Conservation (phyloP, 78 protist genomes). For the Parvularia atlantis region DNA sequence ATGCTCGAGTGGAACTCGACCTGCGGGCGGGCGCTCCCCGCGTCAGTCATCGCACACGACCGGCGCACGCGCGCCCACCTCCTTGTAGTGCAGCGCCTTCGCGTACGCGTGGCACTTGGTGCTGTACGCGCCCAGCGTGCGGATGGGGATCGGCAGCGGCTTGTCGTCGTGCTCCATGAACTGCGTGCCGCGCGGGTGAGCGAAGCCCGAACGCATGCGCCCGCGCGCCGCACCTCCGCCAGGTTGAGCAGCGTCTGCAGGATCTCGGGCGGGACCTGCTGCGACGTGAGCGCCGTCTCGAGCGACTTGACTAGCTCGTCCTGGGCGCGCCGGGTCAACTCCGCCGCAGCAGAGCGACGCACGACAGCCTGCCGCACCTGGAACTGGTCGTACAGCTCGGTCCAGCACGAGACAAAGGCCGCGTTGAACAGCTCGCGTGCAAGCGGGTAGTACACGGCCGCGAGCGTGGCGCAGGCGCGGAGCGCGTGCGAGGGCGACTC, state of each 20-base stretch:
- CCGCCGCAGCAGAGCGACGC: too few relatives aligned
- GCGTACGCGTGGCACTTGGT: slow-evolving; percentile 91
- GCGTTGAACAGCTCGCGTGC: slow-evolving; percentile 93
- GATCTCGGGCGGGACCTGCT: slow-evolving; percentile 75
- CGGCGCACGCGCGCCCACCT: background rate
- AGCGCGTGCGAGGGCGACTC: slow-evolving; percentile 91
- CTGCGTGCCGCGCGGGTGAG: too few relatives aligned
- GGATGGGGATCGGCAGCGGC: slow-evolving; percentile 66
- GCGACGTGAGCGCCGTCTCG: slow-evolving; percentile 29
- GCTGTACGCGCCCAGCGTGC: slow-evolving; percentile 77
- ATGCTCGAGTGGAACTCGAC: slow-evolving; percentile 51
- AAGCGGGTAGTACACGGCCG: slow-evolving; percentile 72
- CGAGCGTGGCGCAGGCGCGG: slow-evolving; percentile 80
- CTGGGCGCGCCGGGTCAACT: background rate
- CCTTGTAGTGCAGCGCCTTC: slow-evolving; percentile 90
- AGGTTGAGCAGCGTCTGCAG: slow-evolving; percentile 76
- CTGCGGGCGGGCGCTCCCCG: slow-evolving; percentile 24
- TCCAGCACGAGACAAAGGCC: slow-evolving; percentile 88
- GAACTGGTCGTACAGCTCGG: slow-evolving; percentile 54
- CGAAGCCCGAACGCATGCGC: background rate
- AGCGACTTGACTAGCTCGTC: slow-evolving; percentile 19
- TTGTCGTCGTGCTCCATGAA: slow-evolving; percentile 55
- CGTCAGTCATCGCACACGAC: background rate
- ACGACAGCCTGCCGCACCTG: slow-evolving; percentile 1
- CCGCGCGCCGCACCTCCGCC: slow-evolving; percentile 69